Percentiles rank a stretch among this genome's conserved stretches.
Conservation (phyloP, 306 rosid genomes). For the Medicago ruthenica region DNA sequence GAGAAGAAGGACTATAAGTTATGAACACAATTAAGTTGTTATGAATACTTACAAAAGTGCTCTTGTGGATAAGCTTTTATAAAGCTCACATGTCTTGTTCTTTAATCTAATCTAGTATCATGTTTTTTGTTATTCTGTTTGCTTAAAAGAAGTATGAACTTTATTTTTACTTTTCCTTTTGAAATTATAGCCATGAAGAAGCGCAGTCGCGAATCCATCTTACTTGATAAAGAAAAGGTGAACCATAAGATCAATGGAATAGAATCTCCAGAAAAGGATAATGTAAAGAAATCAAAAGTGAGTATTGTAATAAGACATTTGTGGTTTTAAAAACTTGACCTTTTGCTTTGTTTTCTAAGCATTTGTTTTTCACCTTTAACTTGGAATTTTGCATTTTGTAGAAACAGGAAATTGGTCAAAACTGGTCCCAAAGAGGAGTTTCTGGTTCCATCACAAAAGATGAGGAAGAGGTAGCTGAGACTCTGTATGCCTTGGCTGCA, state of each 20-base stretch:
- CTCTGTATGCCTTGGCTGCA: constrained; percentile 80
- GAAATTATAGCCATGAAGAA: constrained; percentile 71
- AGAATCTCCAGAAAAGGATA: constrained; percentile 49
- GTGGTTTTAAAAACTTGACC: constrained; percentile 32
- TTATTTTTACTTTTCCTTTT: constrained; percentile 6
- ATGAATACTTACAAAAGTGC: background rate
- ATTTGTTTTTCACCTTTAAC: constrained; percentile 35
- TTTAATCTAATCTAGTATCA: background rate
- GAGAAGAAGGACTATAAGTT: background rate
- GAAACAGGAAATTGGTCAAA: constrained; percentile 51
- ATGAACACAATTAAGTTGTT: background rate
- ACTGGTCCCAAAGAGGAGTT: constrained; percentile 45
- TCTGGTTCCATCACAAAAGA: constrained; percentile 74
- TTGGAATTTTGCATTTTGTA: constrained; percentile 50
- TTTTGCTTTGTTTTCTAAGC: constrained; percentile 33
- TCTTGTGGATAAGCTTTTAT: constrained; percentile 2
- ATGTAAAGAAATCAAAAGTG: constrained; percentile 57
- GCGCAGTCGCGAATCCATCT: constrained; percentile 63
- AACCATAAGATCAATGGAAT: constrained; percentile 48
- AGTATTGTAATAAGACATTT: constrained; percentile 47
- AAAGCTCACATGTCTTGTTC: constrained; percentile 33
- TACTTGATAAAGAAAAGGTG: constrained; percentile 61
- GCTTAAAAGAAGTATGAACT: background rate
- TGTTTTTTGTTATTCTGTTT: background rate
- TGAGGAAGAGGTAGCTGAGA: constrained; percentile 89